Conservation (phyloP, 176 grass and related monocot genomes). For the Ananas comosus region DNA sequence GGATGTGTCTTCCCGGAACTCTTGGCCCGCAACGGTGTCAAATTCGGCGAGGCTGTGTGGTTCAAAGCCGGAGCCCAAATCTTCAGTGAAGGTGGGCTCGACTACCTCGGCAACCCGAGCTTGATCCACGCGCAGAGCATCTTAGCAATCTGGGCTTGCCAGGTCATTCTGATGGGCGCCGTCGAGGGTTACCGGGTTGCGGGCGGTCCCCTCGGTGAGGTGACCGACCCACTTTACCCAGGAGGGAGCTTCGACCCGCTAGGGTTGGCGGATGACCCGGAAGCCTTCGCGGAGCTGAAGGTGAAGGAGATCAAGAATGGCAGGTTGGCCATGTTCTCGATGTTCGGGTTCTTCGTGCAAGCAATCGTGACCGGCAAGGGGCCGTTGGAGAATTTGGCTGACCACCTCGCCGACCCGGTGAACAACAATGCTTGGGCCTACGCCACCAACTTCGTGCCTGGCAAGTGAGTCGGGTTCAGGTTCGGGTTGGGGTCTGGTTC, state of each 20-base stretch:
- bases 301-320: conserved; percentile 10
- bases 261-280: background rate
- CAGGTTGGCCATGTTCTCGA: conserved; percentile 4
- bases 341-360: conserved; percentile 6
- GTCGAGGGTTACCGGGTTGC: background rate
- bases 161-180: background rate
- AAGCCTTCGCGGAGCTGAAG: conserved; percentile 1
- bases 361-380: conserved; percentile 3
- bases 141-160: background rate
- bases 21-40: conserved; percentile 72
- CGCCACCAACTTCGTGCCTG: background rate
- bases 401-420: background rate
- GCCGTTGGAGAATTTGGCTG: background rate
- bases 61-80: conserved; percentile 97
- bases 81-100: conserved; percentile 93
- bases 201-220: background rate
- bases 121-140: conserved; percentile 45
- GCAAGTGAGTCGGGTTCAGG: background rate
- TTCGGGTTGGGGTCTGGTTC: no score
- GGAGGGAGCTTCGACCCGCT: background rate
- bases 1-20: conserved; percentile 91
- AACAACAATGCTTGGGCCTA: conserved; percentile 1
- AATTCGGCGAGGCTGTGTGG: conserved; percentile 96
- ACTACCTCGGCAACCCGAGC: conserved; percentile 95
- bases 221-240: background rate